Conservation (phyloP, 1,284 basidiomycete genomes). For the Naganishia albida region DNA sequence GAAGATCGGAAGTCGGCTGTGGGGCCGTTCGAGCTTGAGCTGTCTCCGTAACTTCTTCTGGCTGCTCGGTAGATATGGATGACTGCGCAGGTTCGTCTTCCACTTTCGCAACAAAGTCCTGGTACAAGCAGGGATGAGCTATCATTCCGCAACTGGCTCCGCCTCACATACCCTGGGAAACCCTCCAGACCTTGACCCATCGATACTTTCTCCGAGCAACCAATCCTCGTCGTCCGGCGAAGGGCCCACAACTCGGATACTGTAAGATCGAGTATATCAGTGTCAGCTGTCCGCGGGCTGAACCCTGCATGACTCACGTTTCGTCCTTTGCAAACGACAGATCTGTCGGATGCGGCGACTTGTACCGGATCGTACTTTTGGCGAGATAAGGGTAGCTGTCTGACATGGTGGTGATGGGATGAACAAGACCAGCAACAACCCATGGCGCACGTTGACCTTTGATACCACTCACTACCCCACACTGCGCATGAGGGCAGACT, state of each 20-base stretch:
- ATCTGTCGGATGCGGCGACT: conserved; percentile 53
- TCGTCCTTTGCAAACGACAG: conserved; percentile 54
- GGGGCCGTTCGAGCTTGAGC: too few relatives aligned
- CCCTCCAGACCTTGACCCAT: conserved; percentile 49
- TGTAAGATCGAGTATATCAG: conserved; percentile 31
- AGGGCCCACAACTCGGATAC: conserved; percentile 52
- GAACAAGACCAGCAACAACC: too few relatives aligned
- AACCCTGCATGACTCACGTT: conserved; percentile 42
- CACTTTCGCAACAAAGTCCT: conserved; percentile 48
- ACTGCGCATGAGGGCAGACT: neutral
- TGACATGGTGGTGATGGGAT: conserved; percentile 39
- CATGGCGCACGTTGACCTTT: neutral
- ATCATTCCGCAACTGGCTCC: too few relatives aligned
- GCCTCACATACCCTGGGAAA: conserved; percentile 40
- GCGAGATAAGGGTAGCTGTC: conserved; percentile 49
- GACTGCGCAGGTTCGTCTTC: conserved; percentile 35
- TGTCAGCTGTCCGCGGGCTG: neutral
- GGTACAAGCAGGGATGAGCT: neutral
- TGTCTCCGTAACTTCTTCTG: too few relatives aligned
- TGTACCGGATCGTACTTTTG: conserved; percentile 51
- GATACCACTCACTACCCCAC: neutral
- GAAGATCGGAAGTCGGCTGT: too few relatives aligned
- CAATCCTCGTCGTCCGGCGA: conserved; percentile 53
- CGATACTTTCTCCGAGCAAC: conserved; percentile 50
- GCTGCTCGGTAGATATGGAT: too few relatives aligned